A percentile compares a stretch with the other conserved stretches of the same genome.
Evolutionary conservation across 1,139 yeast species (phyloP).

Genomic region (Petasospora rhodanensis): DNA sequence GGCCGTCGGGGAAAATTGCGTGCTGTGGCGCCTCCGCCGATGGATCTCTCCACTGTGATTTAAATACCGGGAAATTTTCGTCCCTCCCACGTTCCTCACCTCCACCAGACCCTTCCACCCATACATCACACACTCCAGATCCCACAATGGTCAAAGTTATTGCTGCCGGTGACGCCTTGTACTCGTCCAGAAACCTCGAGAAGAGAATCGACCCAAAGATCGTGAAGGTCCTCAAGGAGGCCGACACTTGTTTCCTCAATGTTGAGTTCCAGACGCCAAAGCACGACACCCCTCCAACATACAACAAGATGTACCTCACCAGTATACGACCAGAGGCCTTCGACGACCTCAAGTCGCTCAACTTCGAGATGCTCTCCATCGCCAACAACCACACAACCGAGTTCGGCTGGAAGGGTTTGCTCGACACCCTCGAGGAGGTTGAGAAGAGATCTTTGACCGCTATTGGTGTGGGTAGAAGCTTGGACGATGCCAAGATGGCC

Average conservation of each 20-base stretch:
- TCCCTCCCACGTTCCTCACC: no score
- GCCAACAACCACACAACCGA: slow-evolving; percentile 26
- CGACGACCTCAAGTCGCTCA: slow-evolving; percentile 23
- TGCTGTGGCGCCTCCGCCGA: no score
- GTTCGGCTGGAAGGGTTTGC: slow-evolving; percentile 23
- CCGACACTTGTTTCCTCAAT: slow-evolving; percentile 25
- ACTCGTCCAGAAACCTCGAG: slow-evolving; percentile 21
- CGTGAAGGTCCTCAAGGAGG: slow-evolving; percentile 16
- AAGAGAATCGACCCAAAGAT: slow-evolving; percentile 24
- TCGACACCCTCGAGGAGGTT: slow-evolving; percentile 24
- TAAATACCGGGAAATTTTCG: no score
- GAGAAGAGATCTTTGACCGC: slow-evolving; percentile 22
- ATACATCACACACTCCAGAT: no score
- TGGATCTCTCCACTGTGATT: no score
- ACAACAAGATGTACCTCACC: slow-evolving; percentile 24
- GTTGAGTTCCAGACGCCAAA: slow-evolving; percentile 27
- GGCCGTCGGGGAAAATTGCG: no score
- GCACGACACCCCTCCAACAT: slow-evolving; percentile 23
- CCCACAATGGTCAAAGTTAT: slow-evolving; percentile 15
- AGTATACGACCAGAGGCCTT: slow-evolving; percentile 22
- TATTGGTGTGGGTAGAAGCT: slow-evolving; percentile 24
- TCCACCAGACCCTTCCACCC: no score
- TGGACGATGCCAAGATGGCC: slow-evolving; percentile 24
- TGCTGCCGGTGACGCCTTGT: slow-evolving; percentile 26
- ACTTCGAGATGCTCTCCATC: slow-evolving; percentile 21